Base-by-base conservation (phyloP, 352 stramenopile species). In the Paralagenidium karlingii region DNA sequence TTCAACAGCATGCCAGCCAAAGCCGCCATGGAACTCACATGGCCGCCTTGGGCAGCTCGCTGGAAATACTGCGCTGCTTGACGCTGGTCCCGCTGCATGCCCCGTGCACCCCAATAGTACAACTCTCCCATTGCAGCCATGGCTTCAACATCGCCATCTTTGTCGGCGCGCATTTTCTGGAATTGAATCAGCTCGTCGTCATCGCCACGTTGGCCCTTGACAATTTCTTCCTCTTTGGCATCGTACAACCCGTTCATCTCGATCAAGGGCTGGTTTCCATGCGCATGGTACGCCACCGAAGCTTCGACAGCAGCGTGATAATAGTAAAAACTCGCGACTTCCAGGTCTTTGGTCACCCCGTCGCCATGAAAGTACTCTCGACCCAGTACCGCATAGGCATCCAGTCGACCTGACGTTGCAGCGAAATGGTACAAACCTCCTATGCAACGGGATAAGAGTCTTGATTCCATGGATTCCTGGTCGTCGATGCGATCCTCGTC, bases 151-250 rank as follows among this genome's bases (percentile, higher is more conserved):
- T 96, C 70, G 15, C 76, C 76, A 18, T 77, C 60, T 36, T 81
- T 55, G 32, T 92, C 70, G 1, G 83, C 84, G 2, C 60, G 63
- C 21, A 88, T 46, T 24, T 82, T 70, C 44, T 93, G 83, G 34
- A 83, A 88, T 40, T 93, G 71, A 29, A 95, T 90, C 12, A 82
- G 40, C 39, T 88, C 77, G 43, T 96, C 84, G 34, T 94, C 58
- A 34, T 91, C 69, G 3, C 84, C 83, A 4, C 64, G 57, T 41
- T 94, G 58, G 0, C 68, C 67, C 26, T 67, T 60, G 5, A 42
- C 43, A 9, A 82, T 29, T n/a, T 73, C 52, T 5, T 50, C 49
- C 11, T 69, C 49, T 0, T 75, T 47, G 2, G 53, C 76, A 40
- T 86, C 68, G 41, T 81, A 87, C 8, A 89, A 43, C 2, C 66